Conservation (phyloP, 176 grass and related monocot species). For the Stipa capillata region DNA sequence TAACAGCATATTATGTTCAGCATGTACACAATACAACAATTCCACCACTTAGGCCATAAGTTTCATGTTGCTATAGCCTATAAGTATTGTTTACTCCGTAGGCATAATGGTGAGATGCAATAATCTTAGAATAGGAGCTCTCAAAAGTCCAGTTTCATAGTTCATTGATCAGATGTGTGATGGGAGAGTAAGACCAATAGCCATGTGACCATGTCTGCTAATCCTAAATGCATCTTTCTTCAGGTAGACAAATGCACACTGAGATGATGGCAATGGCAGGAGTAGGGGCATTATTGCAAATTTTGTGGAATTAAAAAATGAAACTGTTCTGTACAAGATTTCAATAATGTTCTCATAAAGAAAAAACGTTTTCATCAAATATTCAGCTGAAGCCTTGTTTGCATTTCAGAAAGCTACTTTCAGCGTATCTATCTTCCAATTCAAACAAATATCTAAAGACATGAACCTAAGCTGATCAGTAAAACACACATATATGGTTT, state of each 20-base stretch:
- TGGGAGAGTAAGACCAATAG: neutral
- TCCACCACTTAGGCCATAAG: neutral
- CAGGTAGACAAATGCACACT: neutral
- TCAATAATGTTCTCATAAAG: neutral
- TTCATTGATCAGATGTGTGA: neutral
- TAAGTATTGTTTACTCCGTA: neutral
- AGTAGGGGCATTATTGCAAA: neutral
- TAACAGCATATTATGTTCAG: too few relatives aligned
- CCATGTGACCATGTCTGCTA: neutral
- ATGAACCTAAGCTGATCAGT: neutral
- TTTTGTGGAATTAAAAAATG: neutral
- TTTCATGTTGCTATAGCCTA: neutral
- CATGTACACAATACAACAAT: neutral
- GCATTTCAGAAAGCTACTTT: neutral
- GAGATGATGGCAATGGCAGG: neutral
- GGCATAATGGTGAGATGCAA: neutral
- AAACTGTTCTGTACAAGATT: neutral
- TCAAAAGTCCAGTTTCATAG: neutral
- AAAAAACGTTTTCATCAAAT: neutral
- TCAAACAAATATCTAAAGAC: neutral
- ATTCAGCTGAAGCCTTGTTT: neutral
- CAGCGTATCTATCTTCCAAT: neutral
- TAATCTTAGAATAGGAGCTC: neutral
- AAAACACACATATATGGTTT: neutral
- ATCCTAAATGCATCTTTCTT: neutral